Percentiles rank a stretch among this genome's conserved stretches.
phyloP scores from a whole-genome alignment of 1,284 basidiomycete genomes.

The Pseudozyma thailandica region DNA sequence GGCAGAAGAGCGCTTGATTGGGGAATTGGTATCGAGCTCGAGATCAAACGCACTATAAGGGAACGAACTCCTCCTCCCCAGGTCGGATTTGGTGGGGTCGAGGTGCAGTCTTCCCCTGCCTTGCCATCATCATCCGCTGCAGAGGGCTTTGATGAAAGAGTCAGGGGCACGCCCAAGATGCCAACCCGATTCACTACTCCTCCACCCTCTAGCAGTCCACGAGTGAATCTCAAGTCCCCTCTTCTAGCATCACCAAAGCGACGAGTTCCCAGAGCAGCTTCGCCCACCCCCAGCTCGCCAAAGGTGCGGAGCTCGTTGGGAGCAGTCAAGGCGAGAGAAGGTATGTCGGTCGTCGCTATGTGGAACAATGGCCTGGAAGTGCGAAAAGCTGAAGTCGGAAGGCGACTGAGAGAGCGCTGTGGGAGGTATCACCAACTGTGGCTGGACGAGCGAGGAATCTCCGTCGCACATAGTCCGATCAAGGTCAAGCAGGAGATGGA shows the following conservation, averaged over 20 bases:
- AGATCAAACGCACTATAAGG: conserved; percentile 31
- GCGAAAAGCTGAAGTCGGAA: conserved; percentile 53
- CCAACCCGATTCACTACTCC: conserved; percentile 21
- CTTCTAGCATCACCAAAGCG: conserved; percentile 16
- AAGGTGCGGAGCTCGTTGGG: conserved; percentile 18
- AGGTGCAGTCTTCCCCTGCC: conserved; percentile 15
- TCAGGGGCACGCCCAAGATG: conserved; percentile 36
- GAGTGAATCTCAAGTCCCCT: conserved; percentile 9
- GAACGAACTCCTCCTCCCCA: conserved; percentile 31
- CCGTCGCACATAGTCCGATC: conserved; percentile 5
- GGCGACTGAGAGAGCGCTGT: conserved; percentile 46
- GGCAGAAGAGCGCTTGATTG: conserved; percentile 50
- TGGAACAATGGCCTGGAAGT: conserved; percentile 65
- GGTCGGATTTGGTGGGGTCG: conserved; percentile 45
- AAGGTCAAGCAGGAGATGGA: conserved; percentile 3
- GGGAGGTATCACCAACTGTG: conserved; percentile 50
- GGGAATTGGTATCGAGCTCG: conserved; percentile 58
- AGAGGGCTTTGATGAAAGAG: conserved; percentile 27
- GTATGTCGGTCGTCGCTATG: conserved; percentile 60
- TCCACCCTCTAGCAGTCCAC: conserved; percentile 9
- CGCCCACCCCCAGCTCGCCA: conserved; percentile 13
- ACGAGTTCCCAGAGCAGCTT: not conserved
- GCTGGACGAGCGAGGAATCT: conserved; percentile 37
- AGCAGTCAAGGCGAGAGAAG: conserved; percentile 32
- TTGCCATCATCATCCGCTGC: not conserved